Conservation (phyloP, 768 basidiomycete genomes). For the Pisolithus tinctorius region DNA sequence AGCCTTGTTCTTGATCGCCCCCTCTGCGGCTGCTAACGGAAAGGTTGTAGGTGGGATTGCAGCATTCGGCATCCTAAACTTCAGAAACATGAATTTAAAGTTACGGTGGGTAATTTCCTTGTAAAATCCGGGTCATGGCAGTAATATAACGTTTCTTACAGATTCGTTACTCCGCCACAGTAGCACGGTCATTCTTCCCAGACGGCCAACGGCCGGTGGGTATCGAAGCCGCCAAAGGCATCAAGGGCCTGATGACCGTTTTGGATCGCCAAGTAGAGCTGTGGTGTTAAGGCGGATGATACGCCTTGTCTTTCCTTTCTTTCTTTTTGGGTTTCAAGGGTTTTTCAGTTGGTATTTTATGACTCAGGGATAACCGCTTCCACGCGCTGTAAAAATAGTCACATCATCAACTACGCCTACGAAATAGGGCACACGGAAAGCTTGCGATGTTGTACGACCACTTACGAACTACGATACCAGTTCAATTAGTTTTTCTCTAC, state of each 20-base stretch:
- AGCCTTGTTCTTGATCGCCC: constrained; percentile 14
- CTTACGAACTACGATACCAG: constrained; percentile 13
- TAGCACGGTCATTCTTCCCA: constrained; percentile 29
- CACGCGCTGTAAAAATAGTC: constrained; percentile 12
- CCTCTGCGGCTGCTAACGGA: constrained; percentile 9
- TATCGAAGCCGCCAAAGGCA: constrained; percentile 29
- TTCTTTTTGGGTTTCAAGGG: constrained; percentile 12
- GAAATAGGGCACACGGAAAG: constrained; percentile 10
- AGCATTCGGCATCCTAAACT: constrained; percentile 26
- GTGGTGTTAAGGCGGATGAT: constrained; percentile 11
- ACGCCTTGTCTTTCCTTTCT: not conserved
- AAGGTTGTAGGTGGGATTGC: constrained; percentile 30
- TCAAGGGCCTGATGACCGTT: constrained; percentile 32
- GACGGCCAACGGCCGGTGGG: constrained; percentile 33
- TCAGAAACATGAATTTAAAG: constrained; percentile 28
- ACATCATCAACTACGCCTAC: constrained; percentile 9
- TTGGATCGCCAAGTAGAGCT: constrained; percentile 25
- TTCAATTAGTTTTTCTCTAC: constrained; percentile 2
- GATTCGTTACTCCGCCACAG: constrained; percentile 30
- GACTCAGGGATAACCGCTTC: constrained; percentile 3
- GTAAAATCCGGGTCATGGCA: constrained; percentile 5
- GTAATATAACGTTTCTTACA: constrained; percentile 12
- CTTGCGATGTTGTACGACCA: constrained; percentile 24
- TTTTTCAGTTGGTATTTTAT: constrained; percentile 15
- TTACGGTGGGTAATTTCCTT: constrained; percentile 19